Evolutionary conservation across 768 basidiomycete genomes (phyloP).

Genomic region (Termitomyces sp.): DNA sequence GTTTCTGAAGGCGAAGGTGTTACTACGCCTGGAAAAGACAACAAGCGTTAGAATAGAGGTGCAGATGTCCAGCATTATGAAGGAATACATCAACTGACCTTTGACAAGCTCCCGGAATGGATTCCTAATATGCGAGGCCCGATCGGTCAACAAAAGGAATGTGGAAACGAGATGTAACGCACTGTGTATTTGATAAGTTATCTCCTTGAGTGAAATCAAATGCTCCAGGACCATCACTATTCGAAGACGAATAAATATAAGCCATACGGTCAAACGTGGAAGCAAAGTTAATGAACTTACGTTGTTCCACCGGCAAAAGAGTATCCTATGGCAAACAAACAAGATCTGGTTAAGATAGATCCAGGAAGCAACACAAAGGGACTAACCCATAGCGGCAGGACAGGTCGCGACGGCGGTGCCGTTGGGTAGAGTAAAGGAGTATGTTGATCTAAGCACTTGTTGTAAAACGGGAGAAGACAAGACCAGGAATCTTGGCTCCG

Average conservation of each 20-base stretch:
- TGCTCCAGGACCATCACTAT: constrained; percentile 75
- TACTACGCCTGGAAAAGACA: constrained; percentile 41
- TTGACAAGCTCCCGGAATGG: constrained; percentile 83
- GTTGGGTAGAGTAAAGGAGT: constrained; percentile 63
- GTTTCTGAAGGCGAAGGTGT: constrained; percentile 60
- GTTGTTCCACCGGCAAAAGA: constrained; percentile 80
- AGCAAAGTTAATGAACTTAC: constrained; percentile 38
- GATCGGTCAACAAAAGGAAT: neutral
- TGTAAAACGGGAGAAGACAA: neutral
- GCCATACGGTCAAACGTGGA: neutral
- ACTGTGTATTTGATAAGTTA: constrained; percentile 58
- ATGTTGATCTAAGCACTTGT: constrained; percentile 46
- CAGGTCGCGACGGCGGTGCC: constrained; percentile 69
- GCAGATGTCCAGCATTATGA: too few relatives aligned
- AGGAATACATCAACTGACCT: constrained; percentile 28
- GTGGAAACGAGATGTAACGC: constrained; percentile 17
- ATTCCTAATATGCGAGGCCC: constrained; percentile 45
- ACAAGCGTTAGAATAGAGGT: too few relatives aligned
- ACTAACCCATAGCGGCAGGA: constrained; percentile 72
- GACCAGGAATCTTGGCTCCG: constrained; percentile 15
- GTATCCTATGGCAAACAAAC: constrained; percentile 43
- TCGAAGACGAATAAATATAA: neutral
- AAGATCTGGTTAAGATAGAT: neutral
- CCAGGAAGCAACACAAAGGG: neutral
- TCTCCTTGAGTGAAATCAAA: constrained; percentile 77